Base-by-base conservation (phyloP, 148 eudicot species). In the Camellia sinensis region DNA sequence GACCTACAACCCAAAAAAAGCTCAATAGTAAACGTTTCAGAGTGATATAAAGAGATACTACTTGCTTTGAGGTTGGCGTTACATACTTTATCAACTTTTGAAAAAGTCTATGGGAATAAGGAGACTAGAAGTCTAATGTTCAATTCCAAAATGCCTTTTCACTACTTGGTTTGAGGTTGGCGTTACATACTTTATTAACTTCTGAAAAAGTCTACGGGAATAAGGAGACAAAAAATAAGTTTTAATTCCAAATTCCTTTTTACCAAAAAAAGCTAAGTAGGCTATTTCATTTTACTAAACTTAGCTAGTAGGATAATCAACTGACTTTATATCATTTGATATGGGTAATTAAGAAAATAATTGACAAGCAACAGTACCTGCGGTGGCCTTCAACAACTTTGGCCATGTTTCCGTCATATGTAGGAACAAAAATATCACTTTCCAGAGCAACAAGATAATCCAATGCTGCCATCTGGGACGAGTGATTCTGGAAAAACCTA, bases 361-460 rank as follows among this genome's bases (percentile, higher is more conserved):
- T 15, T 13, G 17, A 45, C 46, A 73, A 29, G 50, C 18, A 76
- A 73, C 44, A 65, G 73, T 85, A 92, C 96, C 96, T 90, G 43
- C 96, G 89, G 80, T 92, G 96, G 17, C 96, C 96, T 85, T 89
- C 93, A 45, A 92, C 96, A 66, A 92, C 93, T 90, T 89, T 92
- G 40, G 96, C 96, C 96, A 92, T 92, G 79, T 92, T 92, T 61
- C 96, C 96, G 79, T 90, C 96, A 84, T 87, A 92, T 5, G 96
- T 92, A 21, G 96, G 96, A 73, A 92, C 86, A 81, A 92, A 90
- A 41, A 92, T 87, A 77, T 92, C 96, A 80, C 96, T 92, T 90
- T 92, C 92, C 64, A 92, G 83, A 2, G 93, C 87, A 83, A 92
- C 96, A 80, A 92, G 92, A 83, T 92, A 92, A 82, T 92, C 96